phyloP scores from a whole-genome alignment of 108 stramenopile genomes.

The Skeletonema grethae region DNA sequence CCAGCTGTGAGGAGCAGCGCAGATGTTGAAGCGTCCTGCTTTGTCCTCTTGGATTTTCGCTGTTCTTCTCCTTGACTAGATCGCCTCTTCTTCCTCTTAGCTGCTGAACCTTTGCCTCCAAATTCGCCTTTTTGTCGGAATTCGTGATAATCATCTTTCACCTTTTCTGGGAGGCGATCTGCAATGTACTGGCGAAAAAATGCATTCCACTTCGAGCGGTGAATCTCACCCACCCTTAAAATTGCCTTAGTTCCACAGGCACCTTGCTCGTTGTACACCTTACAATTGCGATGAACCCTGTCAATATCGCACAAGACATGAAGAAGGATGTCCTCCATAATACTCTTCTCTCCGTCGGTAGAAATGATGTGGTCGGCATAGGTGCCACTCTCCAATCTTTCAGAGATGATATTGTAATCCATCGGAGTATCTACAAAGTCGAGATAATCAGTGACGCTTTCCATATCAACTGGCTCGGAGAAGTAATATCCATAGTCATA shows the following conservation, averaged over 20 bases:
- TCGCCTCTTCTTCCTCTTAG: constrained; percentile 9
- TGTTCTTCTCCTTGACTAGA: constrained; percentile 5
- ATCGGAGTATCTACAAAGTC: constrained; percentile 31
- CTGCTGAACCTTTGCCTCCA: constrained; percentile 4
- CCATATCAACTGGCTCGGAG: constrained; percentile 29
- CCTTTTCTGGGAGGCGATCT: constrained; percentile 27
- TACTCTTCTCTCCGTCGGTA: constrained; percentile 24
- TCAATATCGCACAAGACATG: constrained; percentile 38
- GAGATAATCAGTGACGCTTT: constrained; percentile 7
- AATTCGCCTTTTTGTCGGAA: constrained; percentile 20
- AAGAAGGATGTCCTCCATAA: constrained; percentile 41
- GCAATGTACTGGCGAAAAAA: constrained; percentile 30
- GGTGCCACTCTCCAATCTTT: constrained; percentile 33
- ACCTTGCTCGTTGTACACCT: constrained; percentile 28
- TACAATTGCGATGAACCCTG: constrained; percentile 37
- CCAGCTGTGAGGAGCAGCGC: constrained; percentile 37
- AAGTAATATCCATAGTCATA: constrained; percentile 45
- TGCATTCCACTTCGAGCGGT: constrained; percentile 42
- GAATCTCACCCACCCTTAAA: constrained; percentile 27
- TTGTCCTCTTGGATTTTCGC: constrained; percentile 16
- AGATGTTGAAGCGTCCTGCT: constrained; percentile 23
- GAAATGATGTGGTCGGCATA: constrained; percentile 26
- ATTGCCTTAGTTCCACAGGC: constrained; percentile 14
- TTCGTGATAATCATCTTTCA: background rate
- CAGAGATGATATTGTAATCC: constrained; percentile 41